phyloP scores from a whole-genome alignment of 2,329 filamentous ascomycete genomes.

The Colletotrichum acutatum region DNA sequence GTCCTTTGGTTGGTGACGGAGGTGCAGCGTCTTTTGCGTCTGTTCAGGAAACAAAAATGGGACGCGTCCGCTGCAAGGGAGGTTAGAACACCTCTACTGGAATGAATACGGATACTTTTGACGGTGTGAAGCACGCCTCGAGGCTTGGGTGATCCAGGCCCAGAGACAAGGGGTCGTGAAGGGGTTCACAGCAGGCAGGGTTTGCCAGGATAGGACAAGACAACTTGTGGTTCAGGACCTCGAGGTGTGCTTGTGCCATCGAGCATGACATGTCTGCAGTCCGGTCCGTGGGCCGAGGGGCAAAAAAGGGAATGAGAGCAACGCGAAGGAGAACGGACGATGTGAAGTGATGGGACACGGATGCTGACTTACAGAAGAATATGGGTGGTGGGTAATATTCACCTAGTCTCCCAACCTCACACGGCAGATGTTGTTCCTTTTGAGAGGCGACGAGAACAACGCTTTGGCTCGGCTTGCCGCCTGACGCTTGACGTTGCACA shows the following conservation, averaged over 20 bases:
- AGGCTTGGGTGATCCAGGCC: background rate
- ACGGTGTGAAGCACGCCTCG: background rate
- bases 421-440: conserved; percentile 21
- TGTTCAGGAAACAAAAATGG: background rate
- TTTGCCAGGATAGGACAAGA: conserved; percentile 28
- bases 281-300: conserved; percentile 18
- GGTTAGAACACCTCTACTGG: background rate
- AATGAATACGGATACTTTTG: background rate
- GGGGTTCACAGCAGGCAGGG: conserved; percentile 7
- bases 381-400: conserved; percentile 14
- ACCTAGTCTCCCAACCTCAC: background rate
- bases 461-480: conserved; percentile 26
- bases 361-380: conserved; percentile 20
- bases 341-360: background rate
- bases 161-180: conserved; percentile 9
- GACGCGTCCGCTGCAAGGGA: conserved; percentile 6
- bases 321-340: conserved; percentile 1
- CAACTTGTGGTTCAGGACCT: conserved; percentile 14
- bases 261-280: conserved; percentile 7
- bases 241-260: conserved; percentile 13
- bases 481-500: conserved; percentile 23
- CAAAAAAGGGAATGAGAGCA: background rate
- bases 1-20: background rate
- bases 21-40: background rate
- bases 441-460: background rate